Percentiles rank a stretch among this genome's conserved stretches.
phyloP scores from a whole-genome alignment of 2,329 filamentous ascomycete genomes.

The Aotearoamyces nothofagi region DNA sequence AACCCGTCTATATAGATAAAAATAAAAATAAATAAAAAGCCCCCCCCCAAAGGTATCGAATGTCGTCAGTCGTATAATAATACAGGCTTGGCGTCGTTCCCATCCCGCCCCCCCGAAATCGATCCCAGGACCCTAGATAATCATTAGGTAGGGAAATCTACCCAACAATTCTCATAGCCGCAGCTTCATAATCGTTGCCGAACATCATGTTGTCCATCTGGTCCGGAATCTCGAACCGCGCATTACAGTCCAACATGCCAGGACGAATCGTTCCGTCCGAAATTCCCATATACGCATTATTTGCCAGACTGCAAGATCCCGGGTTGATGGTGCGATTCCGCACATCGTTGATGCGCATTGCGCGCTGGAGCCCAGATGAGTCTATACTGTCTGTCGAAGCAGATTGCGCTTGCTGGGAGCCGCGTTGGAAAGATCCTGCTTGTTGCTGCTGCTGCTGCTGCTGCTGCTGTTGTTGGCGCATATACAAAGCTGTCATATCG shows the following conservation, averaged over 20 bases:
- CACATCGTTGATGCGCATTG: neutral
- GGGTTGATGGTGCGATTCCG: constrained; percentile 11
- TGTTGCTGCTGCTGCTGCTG: neutral
- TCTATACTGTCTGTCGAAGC: too few species aligned
- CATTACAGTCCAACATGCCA: constrained; percentile 1
- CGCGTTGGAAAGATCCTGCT: neutral
- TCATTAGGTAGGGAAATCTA: too few species aligned
- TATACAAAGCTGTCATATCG: constrained; percentile 11
- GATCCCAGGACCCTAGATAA: too few species aligned
- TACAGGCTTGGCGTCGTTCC: too few species aligned
- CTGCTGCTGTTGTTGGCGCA: constrained; percentile 6
- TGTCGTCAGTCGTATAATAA: too few species aligned
- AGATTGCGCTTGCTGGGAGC: neutral
- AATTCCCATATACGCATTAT: neutral
- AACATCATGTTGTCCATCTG: constrained; percentile 5
- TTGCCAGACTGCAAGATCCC: constrained; percentile 6
- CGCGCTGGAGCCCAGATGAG: neutral
- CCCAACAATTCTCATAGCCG: too few species aligned
- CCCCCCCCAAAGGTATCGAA: too few species aligned
- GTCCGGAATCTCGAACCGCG: neutral
- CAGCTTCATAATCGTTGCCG: too few species aligned
- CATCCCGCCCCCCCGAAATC: too few species aligned
- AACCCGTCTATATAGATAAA: too few species aligned
- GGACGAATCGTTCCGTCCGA: constrained; percentile 1
- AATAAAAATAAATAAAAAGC: too few species aligned